phyloP scores from a whole-genome alignment of 768 basidiomycete genomes.

The Phanerodontia chrysosporium region DNA sequence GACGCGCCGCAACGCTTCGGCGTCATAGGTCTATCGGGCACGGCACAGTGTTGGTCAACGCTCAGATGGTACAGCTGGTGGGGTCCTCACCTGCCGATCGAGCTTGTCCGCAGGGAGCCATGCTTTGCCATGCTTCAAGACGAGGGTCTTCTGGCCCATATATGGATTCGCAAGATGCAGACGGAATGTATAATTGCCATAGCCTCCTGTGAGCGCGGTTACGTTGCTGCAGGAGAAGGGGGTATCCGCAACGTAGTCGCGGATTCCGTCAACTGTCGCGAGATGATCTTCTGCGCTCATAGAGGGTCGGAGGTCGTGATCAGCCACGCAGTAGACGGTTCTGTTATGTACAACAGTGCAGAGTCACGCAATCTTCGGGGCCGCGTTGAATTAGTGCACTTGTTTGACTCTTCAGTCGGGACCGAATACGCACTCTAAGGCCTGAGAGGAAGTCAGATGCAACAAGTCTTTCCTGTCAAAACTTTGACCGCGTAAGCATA shows the following conservation, averaged over 20 bases:
- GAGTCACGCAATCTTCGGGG: neutral
- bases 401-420: too few species aligned
- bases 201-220: constrained; percentile 45
- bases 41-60: too few species aligned
- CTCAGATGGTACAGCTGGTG: too few species aligned
- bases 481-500: too few species aligned
- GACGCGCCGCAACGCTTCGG: constrained; percentile 46
- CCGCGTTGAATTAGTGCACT: too few species aligned
- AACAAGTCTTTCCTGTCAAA: too few species aligned
- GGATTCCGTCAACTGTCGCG: neutral
- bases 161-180: constrained; percentile 38
- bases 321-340: neutral
- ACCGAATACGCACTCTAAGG: too few species aligned
- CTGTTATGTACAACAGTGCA: neutral
- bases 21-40: constrained; percentile 36
- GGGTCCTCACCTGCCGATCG: constrained; percentile 47
- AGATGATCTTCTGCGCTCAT: neutral
- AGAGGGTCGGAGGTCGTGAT: neutral
- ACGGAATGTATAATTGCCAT: constrained; percentile 55
- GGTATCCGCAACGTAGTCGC: neutral
- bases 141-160: constrained; percentile 40
- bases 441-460: too few species aligned
- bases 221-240: constrained; percentile 28
- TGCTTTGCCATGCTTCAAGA: constrained; percentile 56
- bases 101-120: constrained; percentile 22